Evolutionary conservation across 805 yeast species (phyloP).

Genomic region (Zygosaccharomyces siamensis): DNA sequence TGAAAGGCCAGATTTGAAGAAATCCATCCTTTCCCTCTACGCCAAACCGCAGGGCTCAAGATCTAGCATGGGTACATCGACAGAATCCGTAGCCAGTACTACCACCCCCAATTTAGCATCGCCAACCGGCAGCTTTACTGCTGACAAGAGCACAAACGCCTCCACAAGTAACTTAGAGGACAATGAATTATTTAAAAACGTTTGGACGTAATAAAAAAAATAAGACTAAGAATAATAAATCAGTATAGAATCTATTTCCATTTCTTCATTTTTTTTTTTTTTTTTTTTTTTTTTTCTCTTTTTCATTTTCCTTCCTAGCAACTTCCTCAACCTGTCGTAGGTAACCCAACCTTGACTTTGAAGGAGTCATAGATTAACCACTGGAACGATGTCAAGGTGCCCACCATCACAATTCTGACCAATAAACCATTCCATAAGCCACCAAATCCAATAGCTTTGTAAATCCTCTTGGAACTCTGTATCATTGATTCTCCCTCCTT

Average conservation of each 20-base stretch:
- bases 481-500: slow-evolving; percentile 63
- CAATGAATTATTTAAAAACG: slow-evolving; percentile 60
- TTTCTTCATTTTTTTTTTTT: neutral
- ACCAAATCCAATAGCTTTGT: slow-evolving; percentile 73
- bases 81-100: slow-evolving; percentile 14
- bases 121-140: slow-evolving; percentile 6
- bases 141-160: slow-evolving; percentile 6
- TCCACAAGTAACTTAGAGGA: slow-evolving; percentile 44
- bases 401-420: slow-evolving; percentile 93
- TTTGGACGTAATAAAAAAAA: slow-evolving; percentile 42
- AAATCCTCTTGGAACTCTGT: slow-evolving; percentile 67
- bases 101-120: slow-evolving; percentile 35
- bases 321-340: slow-evolving; percentile 75
- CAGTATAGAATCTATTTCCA: neutral
- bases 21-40: slow-evolving; percentile 84
- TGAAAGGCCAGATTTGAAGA: slow-evolving; percentile 77
- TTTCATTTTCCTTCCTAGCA: too few relatives aligned
- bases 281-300: neutral
- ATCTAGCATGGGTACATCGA: neutral
- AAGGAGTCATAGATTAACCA: slow-evolving; percentile 96
- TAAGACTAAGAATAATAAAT: neutral
- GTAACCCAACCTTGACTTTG: slow-evolving; percentile 90
- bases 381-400: slow-evolving; percentile 94
- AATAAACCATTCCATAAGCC: slow-evolving; percentile 96
- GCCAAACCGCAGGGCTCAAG: slow-evolving; percentile 44